Evolutionary conservation across 805 yeast species (phyloP), one percentile per base, ranked within the genome.

Genomic region (Candida maesae): DNA sequence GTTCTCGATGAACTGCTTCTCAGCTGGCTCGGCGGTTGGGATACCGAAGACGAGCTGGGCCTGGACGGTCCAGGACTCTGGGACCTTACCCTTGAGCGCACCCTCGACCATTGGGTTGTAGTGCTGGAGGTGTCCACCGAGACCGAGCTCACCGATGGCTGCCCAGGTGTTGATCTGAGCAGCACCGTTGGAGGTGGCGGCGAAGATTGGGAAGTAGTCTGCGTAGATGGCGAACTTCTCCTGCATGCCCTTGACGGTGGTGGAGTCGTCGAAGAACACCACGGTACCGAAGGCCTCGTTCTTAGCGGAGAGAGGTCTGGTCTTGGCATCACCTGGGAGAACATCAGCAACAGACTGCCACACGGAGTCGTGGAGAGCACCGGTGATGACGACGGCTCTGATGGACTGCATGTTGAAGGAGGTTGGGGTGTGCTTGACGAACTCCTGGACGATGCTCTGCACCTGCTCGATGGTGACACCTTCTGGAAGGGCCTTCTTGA

Each of bases 41-140:
- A 63, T 48, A 57, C 79, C 79, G 45, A 75, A 75, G 29, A 68
- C 74, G 50, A 74, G 63, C 60, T 74, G 78, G 30, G 76, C 68
- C 44, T 65, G 68, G 36, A 73, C 69, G 26, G 55, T 58, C 75
- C 76, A 73, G 36, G 59, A 52, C 35, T 52, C 56, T 42, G 76
- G 76, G 21, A 69, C 60, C 35, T 63, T 58, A 50, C 64, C 71
- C 46, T 65, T 61, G 48, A 67, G 47, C 36, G 67, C 68, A 29
- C 55, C 66, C 49, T 63, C 62, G 37, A 74, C 68, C 35, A 61
- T 60, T 35, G 66, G 71, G 56, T 70, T 71, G 67, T 68, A 75
- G 59, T 74, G 79, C 60, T 74, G 80, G 49, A 74, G 63, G 50
- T 71, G 73, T 46, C 67, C 75, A 47, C 78, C 79, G 33, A 73